Conservation (phyloP, 345 rosid species). For the Turnera subulata region DNA sequence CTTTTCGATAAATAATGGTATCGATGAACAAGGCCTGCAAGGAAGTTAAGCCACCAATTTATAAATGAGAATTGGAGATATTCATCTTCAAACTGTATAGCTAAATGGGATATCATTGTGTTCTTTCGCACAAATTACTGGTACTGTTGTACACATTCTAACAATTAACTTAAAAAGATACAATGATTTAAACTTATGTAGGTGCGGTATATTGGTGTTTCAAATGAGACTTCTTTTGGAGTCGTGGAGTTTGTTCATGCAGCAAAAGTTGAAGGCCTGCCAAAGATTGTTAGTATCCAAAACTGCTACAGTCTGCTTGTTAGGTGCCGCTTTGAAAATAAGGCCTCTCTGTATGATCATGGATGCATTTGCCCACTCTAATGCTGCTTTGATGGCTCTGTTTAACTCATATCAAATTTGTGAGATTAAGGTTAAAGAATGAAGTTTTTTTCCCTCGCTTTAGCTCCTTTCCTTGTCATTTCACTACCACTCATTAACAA, state of each 20-base stretch:
- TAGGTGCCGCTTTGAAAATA: constrained; percentile 68
- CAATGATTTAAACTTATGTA: constrained; percentile 27
- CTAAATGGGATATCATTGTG: too few species aligned
- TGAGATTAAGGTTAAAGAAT: too few species aligned
- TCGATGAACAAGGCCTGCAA: too few species aligned
- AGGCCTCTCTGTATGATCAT: neutral
- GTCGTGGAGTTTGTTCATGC: constrained; percentile 93
- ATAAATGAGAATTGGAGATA: too few species aligned
- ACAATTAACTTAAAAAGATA: constrained; percentile 4
- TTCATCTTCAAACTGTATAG: too few species aligned
- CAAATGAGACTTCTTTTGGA: constrained; percentile 89
- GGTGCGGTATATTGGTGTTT: constrained; percentile 87
- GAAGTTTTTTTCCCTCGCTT: too few species aligned
- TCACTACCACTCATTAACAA: neutral
- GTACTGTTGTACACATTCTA: neutral
- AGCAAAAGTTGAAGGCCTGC: constrained; percentile 72
- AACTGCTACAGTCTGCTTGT: constrained; percentile 76
- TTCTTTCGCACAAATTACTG: too few species aligned
- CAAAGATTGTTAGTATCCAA: constrained; percentile 90
- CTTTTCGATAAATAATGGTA: too few species aligned
- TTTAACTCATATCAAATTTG: too few species aligned
- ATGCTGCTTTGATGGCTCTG: too few species aligned
- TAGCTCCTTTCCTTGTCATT: neutral
- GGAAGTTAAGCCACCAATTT: too few species aligned
- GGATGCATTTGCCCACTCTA: too few species aligned